Conservation (phyloP, 2,329 filamentous ascomycete species). For the Sporothrix mexicana region DNA sequence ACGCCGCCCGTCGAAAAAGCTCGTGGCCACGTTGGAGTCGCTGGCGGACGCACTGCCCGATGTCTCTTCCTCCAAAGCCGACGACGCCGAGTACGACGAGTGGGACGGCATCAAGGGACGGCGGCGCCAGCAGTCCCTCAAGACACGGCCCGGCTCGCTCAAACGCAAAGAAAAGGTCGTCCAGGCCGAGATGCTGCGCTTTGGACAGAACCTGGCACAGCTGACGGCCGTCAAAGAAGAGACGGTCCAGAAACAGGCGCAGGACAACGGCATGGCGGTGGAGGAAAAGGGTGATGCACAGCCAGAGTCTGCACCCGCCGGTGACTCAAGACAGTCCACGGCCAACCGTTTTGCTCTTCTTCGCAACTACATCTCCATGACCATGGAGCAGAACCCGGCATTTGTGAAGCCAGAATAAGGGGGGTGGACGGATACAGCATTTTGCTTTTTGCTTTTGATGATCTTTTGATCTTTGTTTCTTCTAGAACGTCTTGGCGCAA, state of each 20-base stretch:
- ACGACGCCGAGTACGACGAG: constrained; percentile 44
- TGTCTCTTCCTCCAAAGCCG: constrained; percentile 47
- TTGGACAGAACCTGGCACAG: constrained; percentile 81
- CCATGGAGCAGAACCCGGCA: constrained; percentile 85
- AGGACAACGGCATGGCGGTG: constrained; percentile 25
- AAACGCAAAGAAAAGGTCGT: constrained; percentile 84
- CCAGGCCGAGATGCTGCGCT: constrained; percentile 79
- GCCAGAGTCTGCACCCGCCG: constrained; percentile 10
- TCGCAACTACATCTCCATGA: constrained; percentile 81
- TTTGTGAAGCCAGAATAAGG: constrained; percentile 55
- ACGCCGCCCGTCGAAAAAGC: constrained; percentile 75
- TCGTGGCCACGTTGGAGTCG: constrained; percentile 74
- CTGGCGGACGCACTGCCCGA: constrained; percentile 82
- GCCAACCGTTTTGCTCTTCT: constrained; percentile 78
- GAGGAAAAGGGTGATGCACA: constrained; percentile 38
- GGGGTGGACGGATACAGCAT: too few species aligned
- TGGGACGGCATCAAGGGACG: constrained; percentile 55
- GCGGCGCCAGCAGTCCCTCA: constrained; percentile 75
- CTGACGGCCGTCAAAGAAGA: constrained; percentile 54
- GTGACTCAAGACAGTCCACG: constrained; percentile 46
- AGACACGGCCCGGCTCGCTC: constrained; percentile 76
- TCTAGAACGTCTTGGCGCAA: neutral
- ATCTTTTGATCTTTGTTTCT: neutral
- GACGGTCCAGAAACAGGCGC: constrained; percentile 27
- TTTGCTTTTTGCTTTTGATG: neutral